Base-by-base conservation (phyloP, 306 rosid genomes). In the Echinosophora koreensis region DNA sequence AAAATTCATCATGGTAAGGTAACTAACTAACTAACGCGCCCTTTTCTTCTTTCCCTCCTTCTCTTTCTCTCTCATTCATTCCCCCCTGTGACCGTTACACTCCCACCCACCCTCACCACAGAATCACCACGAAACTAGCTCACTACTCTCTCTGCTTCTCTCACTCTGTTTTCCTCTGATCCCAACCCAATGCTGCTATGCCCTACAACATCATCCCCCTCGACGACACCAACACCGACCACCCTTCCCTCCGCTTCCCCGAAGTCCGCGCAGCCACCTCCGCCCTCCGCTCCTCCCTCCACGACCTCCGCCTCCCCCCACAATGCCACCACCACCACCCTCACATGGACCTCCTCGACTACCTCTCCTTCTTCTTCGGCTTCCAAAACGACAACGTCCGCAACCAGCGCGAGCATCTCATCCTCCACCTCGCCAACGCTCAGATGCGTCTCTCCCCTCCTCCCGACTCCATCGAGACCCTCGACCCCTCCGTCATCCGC, bases 401-500 rank as follows among this genome's bases (percentile, higher is more conserved):
- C 34, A 94, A 94, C 86, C 98, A 94, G 78, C 86, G 98, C 35
- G 97, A 94, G 80, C 96, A 94, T 73, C 83, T 94, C 8, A 82
- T 94, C 9, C 98, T 94, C 70, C 98, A 94, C 84, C 88, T 94
- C 41, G 97, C 96, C 70, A 94, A 94, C 68, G 87, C 90, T 32
- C 97, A 94, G 89, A 92, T 94, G 98, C 94, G 97, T 15, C 86
- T 92, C 65, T 76, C 76, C 2, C 89, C 96, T 71, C 88, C 96
- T 0, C 92, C 97, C 0, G 97, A 92, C 69, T 82, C 85, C 80
- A 86, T 87, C 77, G 93, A 93, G 46, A 78, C 80, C 3, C 83
- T 93, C 17, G 94, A 94, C 69, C 62, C 75, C 57, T 3, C 63
- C 72, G 92, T 92, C 66, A 66, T 92, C 61, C 89, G 90, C 16